Evolutionary conservation across 345 rosid genomes (phyloP).

Genomic region (Brassica incana): DNA sequence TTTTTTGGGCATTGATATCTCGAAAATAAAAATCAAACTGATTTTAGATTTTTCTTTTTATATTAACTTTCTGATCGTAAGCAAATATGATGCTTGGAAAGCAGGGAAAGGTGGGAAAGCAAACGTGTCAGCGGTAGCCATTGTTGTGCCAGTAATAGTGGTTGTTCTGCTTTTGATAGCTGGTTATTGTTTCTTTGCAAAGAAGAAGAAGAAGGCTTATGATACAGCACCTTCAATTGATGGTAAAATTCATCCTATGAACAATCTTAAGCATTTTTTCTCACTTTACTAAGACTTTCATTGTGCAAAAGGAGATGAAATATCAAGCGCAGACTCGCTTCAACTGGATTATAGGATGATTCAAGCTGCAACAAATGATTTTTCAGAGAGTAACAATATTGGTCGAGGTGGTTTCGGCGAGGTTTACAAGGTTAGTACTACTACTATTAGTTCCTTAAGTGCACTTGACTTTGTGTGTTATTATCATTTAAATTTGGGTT

Average conservation of each 20-base stretch:
- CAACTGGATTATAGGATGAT: slow-evolving; percentile 46
- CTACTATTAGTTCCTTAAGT: neutral
- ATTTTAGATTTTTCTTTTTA: neutral
- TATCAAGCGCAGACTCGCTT: slow-evolving; percentile 42
- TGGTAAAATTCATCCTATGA: slow-evolving; percentile 33
- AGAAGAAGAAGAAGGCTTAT: neutral
- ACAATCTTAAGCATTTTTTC: neutral
- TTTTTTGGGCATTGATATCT: neutral
- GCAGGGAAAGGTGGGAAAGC: slow-evolving; percentile 39
- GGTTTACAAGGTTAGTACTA: slow-evolving; percentile 54
- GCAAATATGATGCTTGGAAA: neutral
- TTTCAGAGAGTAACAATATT: slow-evolving; percentile 50
- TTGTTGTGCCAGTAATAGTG: slow-evolving; percentile 35
- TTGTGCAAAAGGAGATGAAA: slow-evolving; percentile 38
- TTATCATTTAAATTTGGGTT: neutral
- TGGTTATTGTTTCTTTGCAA: slow-evolving; percentile 23
- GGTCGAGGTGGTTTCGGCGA: slow-evolving; percentile 73
- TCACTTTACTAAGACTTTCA: neutral
- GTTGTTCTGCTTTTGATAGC: slow-evolving; percentile 29
- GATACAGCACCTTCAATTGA: slow-evolving; percentile 11
- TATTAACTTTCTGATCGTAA: neutral
- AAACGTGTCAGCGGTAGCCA: slow-evolving; percentile 34
- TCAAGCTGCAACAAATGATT: slow-evolving; percentile 49
- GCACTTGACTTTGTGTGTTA: neutral
- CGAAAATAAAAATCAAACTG: neutral